Conservation (phyloP, 163 green algal genomes). For the Coccomyxa subellipsoidea region DNA sequence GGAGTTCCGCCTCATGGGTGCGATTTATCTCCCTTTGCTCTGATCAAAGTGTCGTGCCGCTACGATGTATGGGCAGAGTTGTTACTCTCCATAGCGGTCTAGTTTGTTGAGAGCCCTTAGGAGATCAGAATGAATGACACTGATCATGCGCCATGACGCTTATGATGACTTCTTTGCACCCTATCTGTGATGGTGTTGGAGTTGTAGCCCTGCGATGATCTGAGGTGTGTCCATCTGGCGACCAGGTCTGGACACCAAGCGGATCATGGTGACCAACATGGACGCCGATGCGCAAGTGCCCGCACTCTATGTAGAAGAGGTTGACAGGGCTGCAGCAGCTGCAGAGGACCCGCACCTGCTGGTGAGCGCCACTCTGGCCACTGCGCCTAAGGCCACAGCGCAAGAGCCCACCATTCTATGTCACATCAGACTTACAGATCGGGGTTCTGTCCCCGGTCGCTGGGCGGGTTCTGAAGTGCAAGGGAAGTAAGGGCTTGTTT, state of each 20-base stretch:
- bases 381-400: too few species aligned
- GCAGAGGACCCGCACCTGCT: slow-evolving; percentile 9
- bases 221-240: neutral
- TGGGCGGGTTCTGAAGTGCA: too few species aligned
- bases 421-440: too few species aligned
- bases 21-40: neutral
- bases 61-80: neutral
- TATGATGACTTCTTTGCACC: too few species aligned
- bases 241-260: neutral
- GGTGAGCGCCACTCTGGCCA: neutral
- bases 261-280: slow-evolving; percentile 18
- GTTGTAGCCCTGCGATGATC: too few species aligned
- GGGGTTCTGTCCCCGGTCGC: neutral
- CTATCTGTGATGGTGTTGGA: too few species aligned
- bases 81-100: neutral
- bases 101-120: too few species aligned
- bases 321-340: slow-evolving; percentile 8
- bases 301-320: slow-evolving; percentile 14
- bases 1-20: neutral
- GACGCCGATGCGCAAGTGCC: slow-evolving; percentile 26
- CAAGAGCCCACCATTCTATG: too few species aligned
- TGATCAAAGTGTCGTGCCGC: neutral
- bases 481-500: too few species aligned
- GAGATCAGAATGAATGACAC: too few species aligned
- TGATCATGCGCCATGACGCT: too few species aligned